Evolutionary conservation across 2,329 filamentous ascomycete species (phyloP), one percentile per base, ranked within the genome.

Genomic region (Periconia digitata): DNA sequence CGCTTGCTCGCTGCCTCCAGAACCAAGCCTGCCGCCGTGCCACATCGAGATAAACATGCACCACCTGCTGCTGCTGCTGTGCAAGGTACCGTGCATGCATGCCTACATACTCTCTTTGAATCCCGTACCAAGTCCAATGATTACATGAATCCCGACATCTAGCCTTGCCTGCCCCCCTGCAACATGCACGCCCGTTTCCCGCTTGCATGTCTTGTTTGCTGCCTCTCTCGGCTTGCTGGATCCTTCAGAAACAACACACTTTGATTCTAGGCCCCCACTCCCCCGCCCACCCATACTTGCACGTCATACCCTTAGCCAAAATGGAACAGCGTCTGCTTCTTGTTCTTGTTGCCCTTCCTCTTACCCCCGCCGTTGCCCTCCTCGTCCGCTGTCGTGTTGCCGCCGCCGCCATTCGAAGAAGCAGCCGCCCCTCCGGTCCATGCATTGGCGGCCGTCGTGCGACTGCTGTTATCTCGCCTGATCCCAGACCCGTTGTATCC

Each of bases 281-380:
- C 46, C 50, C 44, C 45, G 50, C 41, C 45, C 20, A 48, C 36
- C 13, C 13, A 32, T 49, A 46, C 39, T 29, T 51, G 51, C 49
- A 50, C 42, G 8, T 7, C 35, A 18, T 35, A 44, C 49, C 38
- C 39, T 58, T 53, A 79, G 32, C 76, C 76, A 71, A 75, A 79
- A 49, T 78, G 74, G 55, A 78, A 77, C 53, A 79, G 56, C 43
- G 76, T 74, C 62, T 79, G 76, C 66, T 78, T 76, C 59, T 76
- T 78, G 50, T 72, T 75, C 64, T 78, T 76, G 58, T 74, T 76
- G 7, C 75, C 74, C 59, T 76, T 76, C 58, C 72, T 76, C 63
- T 73, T 76, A 10, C 62, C 68, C 27, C 50, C 59, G 3, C 47
- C 56, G n/a, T 51, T 51, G 20, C 51, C 55, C 10, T 64, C 62